Base-by-base conservation (phyloP, 805 yeast genomes). In the Ogataea ganodermae region DNA sequence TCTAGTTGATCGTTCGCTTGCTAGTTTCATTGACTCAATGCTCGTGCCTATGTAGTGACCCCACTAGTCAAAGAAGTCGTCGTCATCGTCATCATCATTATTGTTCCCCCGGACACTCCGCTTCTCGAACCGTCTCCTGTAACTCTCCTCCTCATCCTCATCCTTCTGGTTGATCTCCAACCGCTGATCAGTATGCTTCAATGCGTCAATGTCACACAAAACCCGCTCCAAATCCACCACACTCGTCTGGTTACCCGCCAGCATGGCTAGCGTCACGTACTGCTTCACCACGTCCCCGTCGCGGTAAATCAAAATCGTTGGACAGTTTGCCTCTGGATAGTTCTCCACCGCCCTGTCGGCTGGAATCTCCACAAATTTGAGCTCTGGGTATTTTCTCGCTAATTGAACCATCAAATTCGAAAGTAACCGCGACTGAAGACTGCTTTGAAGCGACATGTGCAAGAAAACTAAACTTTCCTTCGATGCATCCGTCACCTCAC, bases 331-430 rank as follows among this genome's bases (percentile, higher is more conserved):
- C 21, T 88, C 92, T 1, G 99, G 97, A 65, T 91, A 94, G 61
- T 84, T 83, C 60, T 92, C 98, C 54, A 91, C 86, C 44, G 97
- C 96, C 66, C 97, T 81, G 49, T 80, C 76, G 20, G 88, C 96
- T n/a, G 87, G 84, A 41, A 94, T 94, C 57, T 94, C 97, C 35
- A 89, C 92, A 62, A 94, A 87, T 67, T 94, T 94, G 57, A 92
- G 68, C 60, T 94, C 96, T 18, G 80, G 78, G 63, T 80, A 92
- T 59, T 80, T 84, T 1, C 68, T 61, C 0, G 98, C 94, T 13
- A 81, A 63, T 13, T 74, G 67, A 9, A 62, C 60, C 55, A 86
- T 73, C n/a, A 89, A 60, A 2, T 81, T 76, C 0, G 81, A 69
- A 39, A 92, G 69, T 9, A 91, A 68, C 50, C 96, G 76, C 39